These are phyloP conservation scores for Aspergillus floridensis DNA, from an alignment of 2,329 filamentous ascomycete genomes.

Conservation along the genomic window DNA sequence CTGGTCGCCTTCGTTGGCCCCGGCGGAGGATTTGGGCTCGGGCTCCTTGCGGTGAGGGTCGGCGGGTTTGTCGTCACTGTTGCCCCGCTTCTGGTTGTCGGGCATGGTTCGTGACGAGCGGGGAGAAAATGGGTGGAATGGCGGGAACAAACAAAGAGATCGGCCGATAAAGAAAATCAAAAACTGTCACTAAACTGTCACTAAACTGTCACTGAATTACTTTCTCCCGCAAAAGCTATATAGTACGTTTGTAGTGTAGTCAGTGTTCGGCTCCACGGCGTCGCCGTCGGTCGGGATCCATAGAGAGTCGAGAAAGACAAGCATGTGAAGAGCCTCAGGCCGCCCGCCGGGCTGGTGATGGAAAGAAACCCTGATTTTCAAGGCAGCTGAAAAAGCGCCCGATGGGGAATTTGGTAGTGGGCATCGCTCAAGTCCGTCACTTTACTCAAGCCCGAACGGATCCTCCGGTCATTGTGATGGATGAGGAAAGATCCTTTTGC, in stretches of 20 bases:
- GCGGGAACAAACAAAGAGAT: background rate
- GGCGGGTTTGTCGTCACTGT: slow-evolving; percentile 12
- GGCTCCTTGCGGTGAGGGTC: slow-evolving; percentile 9
- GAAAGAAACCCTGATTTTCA: background rate
- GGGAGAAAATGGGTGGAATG: slow-evolving; percentile 3
- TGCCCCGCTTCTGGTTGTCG: slow-evolving; percentile 24
- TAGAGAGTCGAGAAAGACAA: slow-evolving; percentile 4
- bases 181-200: background rate
- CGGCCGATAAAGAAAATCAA: background rate
- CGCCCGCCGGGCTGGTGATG: background rate
- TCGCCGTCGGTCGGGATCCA: slow-evolving; percentile 4
- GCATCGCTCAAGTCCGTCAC: background rate
- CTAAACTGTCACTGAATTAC: background rate
- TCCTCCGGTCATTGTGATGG: background rate
- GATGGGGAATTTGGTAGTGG: background rate
- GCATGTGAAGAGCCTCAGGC: slow-evolving; percentile 19
- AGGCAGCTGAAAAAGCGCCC: background rate
- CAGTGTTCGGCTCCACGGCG: slow-evolving; percentile 16
- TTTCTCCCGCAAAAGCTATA: background rate
- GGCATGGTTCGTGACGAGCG: slow-evolving; percentile 14
- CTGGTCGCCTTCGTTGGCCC: slow-evolving; percentile 11
- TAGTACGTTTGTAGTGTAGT: background rate
- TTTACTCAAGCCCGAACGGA: background rate
- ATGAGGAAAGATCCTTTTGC: background rate
- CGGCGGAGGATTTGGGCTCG: slow-evolving; percentile 6